Evolutionary conservation across 2,329 filamentous ascomycete genomes (phyloP), one percentile per base, ranked within the genome.

Genomic region (Clarireedia hainanense): DNA sequence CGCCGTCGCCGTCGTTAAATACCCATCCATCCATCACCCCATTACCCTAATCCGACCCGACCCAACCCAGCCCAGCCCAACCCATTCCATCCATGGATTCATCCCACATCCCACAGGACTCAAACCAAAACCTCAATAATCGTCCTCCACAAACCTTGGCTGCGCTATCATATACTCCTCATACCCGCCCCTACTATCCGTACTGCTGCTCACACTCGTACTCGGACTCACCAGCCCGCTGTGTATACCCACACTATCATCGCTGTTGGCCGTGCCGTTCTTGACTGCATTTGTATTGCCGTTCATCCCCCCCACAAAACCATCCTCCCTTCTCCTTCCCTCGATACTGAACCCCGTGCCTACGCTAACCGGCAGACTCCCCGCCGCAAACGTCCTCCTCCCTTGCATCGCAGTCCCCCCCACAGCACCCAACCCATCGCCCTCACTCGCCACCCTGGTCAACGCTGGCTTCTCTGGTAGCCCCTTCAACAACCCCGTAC

Each of bases 401-500:
- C 5, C n/a, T 20, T 20, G 20, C 42, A 20, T 50, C 20, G 20
- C 42, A 15, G 45, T 34, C 50, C 42, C 39, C 2, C 34, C 40
- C n/a, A 10, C 30, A 20, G 20, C 20, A 20, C 20, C 20, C 20
- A 20, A 20, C 20, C 20, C 20, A 17, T 68, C 65, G 7, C 48
- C 57, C 47, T 68, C 66, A 47, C 62, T 64, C 0, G 60, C 76
- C 37, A 72, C 77, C 46, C 80, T 74, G 64, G 80, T 83, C 64
- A 89, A 77, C 24, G 78, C 78, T 7, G 85, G 86, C 70, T 89
- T 89, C 66, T 86, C 83, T 0, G 86, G 85, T 17, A 89, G 76
- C 62, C 84, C 80, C 67, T 86, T 86, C 24, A 88, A 75, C 58
- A 89, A 69, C 0, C 83, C 83, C 0, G 83, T 86, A 20, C 82